Base-by-base conservation (phyloP, 2,329 filamentous ascomycete genomes). In the Graphilbum ipis-grandicollis region DNA sequence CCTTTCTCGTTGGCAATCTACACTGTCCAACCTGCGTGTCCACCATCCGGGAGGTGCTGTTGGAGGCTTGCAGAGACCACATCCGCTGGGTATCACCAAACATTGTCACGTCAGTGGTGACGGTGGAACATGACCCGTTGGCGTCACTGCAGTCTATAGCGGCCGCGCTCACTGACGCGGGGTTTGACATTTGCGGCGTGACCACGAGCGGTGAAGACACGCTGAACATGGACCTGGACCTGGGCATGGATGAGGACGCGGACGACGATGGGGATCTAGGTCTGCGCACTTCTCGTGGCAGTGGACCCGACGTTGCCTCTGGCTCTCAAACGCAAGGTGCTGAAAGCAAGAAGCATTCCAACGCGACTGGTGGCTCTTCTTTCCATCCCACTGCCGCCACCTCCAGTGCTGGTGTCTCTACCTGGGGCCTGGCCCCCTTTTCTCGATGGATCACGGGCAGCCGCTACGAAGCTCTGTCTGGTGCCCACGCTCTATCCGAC, bases 11-110 rank as follows among this genome's bases (percentile, higher is more conserved):
- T 46, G 70, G 66, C 43, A 84, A 85, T 53, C 63, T 85, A n/a
- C 79, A 85, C 56, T 84, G 79, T 57, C 74, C 78, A 13, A 79
- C 77, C 41, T 85, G 79, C 52, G 71, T 82, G 35, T 66, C 69
- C 26, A 63, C 66, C 45, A 82, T 85, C 49, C 64, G 72, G 48
- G 58, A 66, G 37, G 63, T 67, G 41, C 56, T 84, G 40, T 60
- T 52, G 40, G 62, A 59, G 32, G 52, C 53, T 17, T 68, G 57
- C 45, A 49, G 46, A 37, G 53, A 49, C 56, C 67, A 51, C 49
- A 58, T 60, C 58, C 60, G 49, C 38, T 73, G 69, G 57, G 67
- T 82, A 22, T 77, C 75, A 43, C 69, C 76, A 41, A 82, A 79
- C 44, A 69, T 83, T 42, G 67, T 83, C 47, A 77, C 75, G 29